Conservation (phyloP, 129 eudicot genomes). For the Logfia minima region DNA sequence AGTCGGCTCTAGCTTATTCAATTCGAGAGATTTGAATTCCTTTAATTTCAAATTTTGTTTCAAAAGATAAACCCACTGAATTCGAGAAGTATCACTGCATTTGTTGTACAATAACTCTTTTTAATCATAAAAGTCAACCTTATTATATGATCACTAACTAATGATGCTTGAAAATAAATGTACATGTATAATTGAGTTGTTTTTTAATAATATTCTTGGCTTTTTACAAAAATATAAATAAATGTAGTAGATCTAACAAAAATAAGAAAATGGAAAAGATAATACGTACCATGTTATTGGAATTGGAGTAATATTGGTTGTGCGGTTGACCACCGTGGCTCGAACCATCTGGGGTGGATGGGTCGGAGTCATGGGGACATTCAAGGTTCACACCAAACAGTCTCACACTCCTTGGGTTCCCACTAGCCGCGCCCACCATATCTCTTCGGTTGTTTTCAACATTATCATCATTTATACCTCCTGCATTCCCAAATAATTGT, state of each 20-base stretch:
- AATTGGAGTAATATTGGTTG: slow-evolving; percentile 33
- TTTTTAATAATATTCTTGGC: no score
- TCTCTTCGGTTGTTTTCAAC: slow-evolving; percentile 37
- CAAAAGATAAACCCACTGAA: no score
- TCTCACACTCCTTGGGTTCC: slow-evolving; percentile 58
- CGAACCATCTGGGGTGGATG: slow-evolving; percentile 56
- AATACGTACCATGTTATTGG: slow-evolving; percentile 52
- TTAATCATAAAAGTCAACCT: no score
- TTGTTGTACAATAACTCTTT: no score
- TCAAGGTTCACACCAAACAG: slow-evolving; percentile 73
- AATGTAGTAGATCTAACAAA: neutral
- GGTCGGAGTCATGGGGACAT: slow-evolving; percentile 45
- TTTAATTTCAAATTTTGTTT: neutral
- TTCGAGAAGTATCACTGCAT: no score
- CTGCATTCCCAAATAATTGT: slow-evolving; percentile 15
- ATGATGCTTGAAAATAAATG: no score
- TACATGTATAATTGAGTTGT: no score
- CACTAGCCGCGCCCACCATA: slow-evolving; percentile 30
- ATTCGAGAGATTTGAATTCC: no score
- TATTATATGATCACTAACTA: no score
- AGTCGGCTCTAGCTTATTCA: no score
- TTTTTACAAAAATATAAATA: neutral
- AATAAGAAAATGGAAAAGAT: neutral
- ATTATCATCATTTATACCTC: slow-evolving; percentile 32
- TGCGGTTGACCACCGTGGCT: slow-evolving; percentile 51